Conservation (phyloP, 2,329 filamentous ascomycete species). For the Byssoonygena ceratinophila region DNA sequence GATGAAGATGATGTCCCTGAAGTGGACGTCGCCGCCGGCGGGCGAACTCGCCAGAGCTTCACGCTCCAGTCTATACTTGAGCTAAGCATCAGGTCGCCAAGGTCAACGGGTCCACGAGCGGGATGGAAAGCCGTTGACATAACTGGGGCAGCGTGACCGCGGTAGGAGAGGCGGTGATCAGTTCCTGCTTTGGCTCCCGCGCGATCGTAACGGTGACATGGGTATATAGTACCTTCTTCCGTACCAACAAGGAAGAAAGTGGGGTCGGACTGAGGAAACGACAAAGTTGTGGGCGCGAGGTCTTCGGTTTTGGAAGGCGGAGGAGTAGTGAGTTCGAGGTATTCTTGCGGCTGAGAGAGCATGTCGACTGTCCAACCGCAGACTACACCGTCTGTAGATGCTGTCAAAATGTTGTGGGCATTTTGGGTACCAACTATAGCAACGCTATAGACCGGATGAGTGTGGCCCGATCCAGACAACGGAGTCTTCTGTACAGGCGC, state of each 20-base stretch:
- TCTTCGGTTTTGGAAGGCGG: conserved; percentile 86
- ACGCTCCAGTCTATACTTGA: conserved; percentile 93
- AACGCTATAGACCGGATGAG: conserved; percentile 90
- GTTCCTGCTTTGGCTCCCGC: conserved; percentile 94
- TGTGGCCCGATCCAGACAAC: conserved; percentile 86
- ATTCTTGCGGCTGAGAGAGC: conserved; percentile 91
- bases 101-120: conserved; percentile 78
- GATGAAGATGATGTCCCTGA: conserved; percentile 26
- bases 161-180: conserved; percentile 77
- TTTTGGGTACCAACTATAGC: conserved; percentile 97
- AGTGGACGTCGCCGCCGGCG: conserved; percentile 32
- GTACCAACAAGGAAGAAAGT: conserved; percentile 97
- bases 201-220: conserved; percentile 92
- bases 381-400: conserved; percentile 90
- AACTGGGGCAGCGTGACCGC: conserved; percentile 82
- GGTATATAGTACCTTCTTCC: conserved; percentile 92
- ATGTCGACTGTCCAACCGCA: conserved; percentile 98
- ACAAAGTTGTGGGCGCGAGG: conserved; percentile 84
- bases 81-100: conserved; percentile 87
- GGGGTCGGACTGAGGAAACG: conserved; percentile 87
- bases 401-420: conserved; percentile 95
- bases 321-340: conserved; percentile 76
- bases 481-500: conserved; percentile 90
- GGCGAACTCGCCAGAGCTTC: conserved; percentile 86
- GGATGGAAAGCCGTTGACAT: conserved; percentile 97